Percentiles rank a stretch among this genome's conserved stretches.
Conservation (phyloP, 2,329 filamentous ascomycete genomes). For the Elsinoe australis region DNA sequence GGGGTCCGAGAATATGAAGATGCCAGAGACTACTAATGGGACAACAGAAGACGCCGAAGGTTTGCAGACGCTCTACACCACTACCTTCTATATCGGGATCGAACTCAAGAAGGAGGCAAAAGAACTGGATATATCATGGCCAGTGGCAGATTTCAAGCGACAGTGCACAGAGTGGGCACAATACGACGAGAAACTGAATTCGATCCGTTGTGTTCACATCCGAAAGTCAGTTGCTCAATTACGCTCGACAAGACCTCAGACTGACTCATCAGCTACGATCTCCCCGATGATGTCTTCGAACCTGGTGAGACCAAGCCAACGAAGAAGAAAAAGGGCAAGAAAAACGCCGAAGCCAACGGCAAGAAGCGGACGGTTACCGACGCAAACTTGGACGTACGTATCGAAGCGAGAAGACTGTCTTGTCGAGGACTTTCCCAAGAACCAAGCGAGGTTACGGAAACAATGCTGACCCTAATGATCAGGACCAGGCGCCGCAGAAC, state of each 20-base stretch:
- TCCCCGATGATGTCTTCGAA: conserved; percentile 85
- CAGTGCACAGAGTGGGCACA: conserved; percentile 68
- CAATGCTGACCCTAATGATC: neutral
- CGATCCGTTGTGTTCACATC: conserved; percentile 72
- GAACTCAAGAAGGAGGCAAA: conserved; percentile 62
- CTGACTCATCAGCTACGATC: conserved; percentile 58
- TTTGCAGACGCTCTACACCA: conserved; percentile 63
- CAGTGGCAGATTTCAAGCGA: conserved; percentile 81
- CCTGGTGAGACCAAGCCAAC: conserved; percentile 56
- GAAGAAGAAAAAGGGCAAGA: conserved; percentile 36
- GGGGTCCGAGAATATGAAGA: conserved; percentile 34
- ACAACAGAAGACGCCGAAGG: conserved; percentile 34
- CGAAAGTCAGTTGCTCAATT: conserved; percentile 59
- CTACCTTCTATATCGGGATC: conserved; percentile 89
- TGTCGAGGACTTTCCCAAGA: neutral
- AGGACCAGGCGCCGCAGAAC: conserved; percentile 7
- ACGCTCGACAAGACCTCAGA: conserved; percentile 17
- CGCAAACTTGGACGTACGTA: conserved; percentile 39
- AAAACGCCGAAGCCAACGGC: conserved; percentile 22
- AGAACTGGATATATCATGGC: conserved; percentile 68
- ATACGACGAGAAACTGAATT: conserved; percentile 68
- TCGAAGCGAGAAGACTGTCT: neutral
- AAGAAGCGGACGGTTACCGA: conserved; percentile 40
- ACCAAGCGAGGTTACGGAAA: too few relatives aligned
- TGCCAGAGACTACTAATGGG: conserved; percentile 29